Evolutionary conservation across 1,284 basidiomycete species (phyloP).

Genomic region (Rhodotorula sp.): DNA sequence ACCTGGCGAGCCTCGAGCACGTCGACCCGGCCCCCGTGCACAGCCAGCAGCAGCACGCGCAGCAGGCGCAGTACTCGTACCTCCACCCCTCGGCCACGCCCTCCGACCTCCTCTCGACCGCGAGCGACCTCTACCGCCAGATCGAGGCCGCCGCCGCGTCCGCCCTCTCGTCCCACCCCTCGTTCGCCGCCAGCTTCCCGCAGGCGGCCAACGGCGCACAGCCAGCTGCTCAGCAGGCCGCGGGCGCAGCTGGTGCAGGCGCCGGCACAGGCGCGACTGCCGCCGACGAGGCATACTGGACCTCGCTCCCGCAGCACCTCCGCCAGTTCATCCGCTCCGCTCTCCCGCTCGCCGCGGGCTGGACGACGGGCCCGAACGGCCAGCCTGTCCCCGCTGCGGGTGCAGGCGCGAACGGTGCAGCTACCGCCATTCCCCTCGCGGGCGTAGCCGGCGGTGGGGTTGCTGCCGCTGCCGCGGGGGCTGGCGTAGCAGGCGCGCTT

Average conservation of each 20-base stretch:
- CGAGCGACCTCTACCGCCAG: slow-evolving; percentile 61
- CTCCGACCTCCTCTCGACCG: slow-evolving; percentile 59
- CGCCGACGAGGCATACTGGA: slow-evolving; percentile 63
- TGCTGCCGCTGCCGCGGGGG: background rate
- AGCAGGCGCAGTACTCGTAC: background rate
- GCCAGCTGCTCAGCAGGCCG: background rate
- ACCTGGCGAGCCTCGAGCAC: slow-evolving; percentile 15
- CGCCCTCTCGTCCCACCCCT: slow-evolving; percentile 40
- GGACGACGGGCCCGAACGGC: slow-evolving; percentile 35
- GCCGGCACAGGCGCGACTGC: slow-evolving; percentile 1
- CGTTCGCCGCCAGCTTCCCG: slow-evolving; percentile 41
- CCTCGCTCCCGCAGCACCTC: slow-evolving; percentile 59
- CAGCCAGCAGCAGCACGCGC: slow-evolving; percentile 1
- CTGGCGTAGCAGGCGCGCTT: slow-evolving; percentile 20
- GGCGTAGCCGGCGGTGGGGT: slow-evolving; percentile 8
- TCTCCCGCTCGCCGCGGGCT: slow-evolving; percentile 55
- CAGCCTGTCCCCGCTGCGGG: slow-evolving; percentile 20
- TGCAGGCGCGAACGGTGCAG: background rate
- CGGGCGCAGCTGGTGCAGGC: slow-evolving; percentile 4
- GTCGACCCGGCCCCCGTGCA: slow-evolving; percentile 6
- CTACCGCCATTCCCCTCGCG: slow-evolving; percentile 9
- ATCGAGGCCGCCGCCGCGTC: slow-evolving; percentile 57
- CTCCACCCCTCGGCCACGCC: slow-evolving; percentile 32
- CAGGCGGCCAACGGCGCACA: slow-evolving; percentile 5
- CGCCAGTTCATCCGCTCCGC: slow-evolving; percentile 62